These are phyloP conservation scores for Exophiala alcalophila DNA, from an alignment of 2,329 filamentous ascomycete species.

Conservation along the genomic window DNA sequence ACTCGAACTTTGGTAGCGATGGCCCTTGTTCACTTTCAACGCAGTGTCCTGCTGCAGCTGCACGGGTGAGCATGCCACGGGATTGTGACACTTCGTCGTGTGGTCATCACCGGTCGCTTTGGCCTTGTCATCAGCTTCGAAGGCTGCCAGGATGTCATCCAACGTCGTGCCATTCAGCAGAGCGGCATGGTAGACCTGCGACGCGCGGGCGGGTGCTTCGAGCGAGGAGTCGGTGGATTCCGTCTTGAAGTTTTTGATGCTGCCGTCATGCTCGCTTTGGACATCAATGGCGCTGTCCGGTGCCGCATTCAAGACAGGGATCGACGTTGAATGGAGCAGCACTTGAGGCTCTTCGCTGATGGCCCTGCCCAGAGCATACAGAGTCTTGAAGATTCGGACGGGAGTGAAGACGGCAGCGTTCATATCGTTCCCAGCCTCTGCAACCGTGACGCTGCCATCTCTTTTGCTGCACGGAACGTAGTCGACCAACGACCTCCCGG, in stretches of 20 bases:
- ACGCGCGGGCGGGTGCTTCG: conserved; percentile 10
- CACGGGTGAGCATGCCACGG: too few relatives aligned
- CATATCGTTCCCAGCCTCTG: conserved; percentile 6
- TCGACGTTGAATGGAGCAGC: conserved; percentile 4
- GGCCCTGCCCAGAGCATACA: conserved; percentile 14
- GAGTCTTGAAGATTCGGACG: conserved; percentile 9
- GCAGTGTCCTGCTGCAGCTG: too few relatives aligned
- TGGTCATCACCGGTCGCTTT: neutral
- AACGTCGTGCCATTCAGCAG: conserved; percentile 18
- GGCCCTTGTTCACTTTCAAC: too few relatives aligned
- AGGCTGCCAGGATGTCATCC: conserved; percentile 22
- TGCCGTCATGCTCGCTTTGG: conserved; percentile 6
- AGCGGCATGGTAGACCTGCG: conserved; percentile 22
- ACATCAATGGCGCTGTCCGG: conserved; percentile 11
- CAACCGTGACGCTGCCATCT: neutral
- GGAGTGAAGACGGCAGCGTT: conserved; percentile 5
- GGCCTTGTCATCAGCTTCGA: conserved; percentile 6
- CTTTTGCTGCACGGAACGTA: conserved; percentile 3
- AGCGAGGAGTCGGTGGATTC: conserved; percentile 2
- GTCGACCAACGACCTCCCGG: conserved; percentile 3
- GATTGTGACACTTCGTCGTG: conserved; percentile 1
- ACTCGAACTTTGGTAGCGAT: conserved; percentile 12
- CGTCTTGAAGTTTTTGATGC: neutral
- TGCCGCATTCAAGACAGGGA: neutral
- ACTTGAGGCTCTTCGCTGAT: conserved; percentile 13